phyloP scores from a whole-genome alignment of 2,329 filamentous ascomycete genomes.

The Bipolaris cookei region DNA sequence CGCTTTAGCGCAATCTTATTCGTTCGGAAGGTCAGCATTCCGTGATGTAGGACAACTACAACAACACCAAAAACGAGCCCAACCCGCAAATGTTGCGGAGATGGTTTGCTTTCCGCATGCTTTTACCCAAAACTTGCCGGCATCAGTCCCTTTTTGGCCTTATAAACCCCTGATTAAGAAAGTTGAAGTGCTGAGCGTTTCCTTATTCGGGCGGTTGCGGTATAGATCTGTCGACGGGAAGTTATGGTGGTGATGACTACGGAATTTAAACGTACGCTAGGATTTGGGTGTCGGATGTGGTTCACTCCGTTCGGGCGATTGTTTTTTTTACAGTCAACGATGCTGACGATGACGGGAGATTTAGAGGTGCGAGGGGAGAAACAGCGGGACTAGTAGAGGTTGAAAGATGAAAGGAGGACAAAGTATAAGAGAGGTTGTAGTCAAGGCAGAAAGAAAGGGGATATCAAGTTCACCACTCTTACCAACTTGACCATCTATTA shows the following conservation, averaged over 20 bases:
- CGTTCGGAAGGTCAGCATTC: conserved; percentile 8
- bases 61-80: not conserved
- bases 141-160: not conserved
- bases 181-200: not conserved
- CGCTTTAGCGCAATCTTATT: not conserved
- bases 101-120: not conserved
- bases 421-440: no score
- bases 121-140: not conserved
- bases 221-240: not conserved
- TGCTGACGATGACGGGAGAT: no score
- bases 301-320: not conserved
- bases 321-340: not conserved
- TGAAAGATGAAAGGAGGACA: no score
- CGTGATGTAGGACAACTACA: conserved; percentile 1
- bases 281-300: not conserved
- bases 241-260: not conserved
- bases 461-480: no score
- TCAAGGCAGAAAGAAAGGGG: no score
- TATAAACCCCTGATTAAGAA: not conserved
- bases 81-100: conserved; percentile 5
- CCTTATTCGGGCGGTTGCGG: not conserved
- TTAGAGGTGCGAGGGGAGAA: no score
- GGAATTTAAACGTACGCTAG: not conserved
- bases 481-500: not conserved
- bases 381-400: no score